Evolutionary conservation across 129 eudicot genomes (phyloP).

Genomic region (Flaveria linearis): DNA sequence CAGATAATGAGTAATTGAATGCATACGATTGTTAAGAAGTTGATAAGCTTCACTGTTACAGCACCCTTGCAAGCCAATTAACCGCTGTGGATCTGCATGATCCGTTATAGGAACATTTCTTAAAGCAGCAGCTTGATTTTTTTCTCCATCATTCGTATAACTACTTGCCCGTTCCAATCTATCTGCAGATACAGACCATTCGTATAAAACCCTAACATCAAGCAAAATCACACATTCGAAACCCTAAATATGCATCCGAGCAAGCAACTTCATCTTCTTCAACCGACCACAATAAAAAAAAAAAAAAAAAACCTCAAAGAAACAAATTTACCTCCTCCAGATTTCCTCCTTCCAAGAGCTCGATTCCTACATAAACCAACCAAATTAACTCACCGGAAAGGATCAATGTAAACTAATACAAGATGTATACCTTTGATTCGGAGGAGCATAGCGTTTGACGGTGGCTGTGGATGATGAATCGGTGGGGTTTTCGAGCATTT

Average conservation of each 20-base stretch:
- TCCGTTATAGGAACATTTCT: conserved; percentile 43
- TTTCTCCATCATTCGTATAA: conserved; percentile 62
- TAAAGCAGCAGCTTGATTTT: conserved; percentile 42
- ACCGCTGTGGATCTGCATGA: conserved; percentile 52
- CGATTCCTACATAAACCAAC: conserved; percentile 52
- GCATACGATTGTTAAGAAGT: conserved; percentile 79
- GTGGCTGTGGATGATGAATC: conserved; percentile 53
- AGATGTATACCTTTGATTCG: conserved; percentile 58
- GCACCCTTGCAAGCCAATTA: conserved; percentile 74
- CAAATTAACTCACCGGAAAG: conserved; percentile 16
- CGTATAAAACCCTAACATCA: neutral
- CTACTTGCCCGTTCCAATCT: conserved; percentile 60
- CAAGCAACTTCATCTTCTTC: conserved; percentile 4
- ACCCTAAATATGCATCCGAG: neutral
- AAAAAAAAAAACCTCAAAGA: neutral
- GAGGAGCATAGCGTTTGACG: conserved; percentile 84
- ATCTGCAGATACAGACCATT: conserved; percentile 46
- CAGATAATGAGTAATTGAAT: neutral
- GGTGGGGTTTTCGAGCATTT: conserved; percentile 76
- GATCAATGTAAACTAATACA: neutral
- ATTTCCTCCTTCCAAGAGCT: conserved; percentile 78
- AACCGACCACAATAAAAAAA: neutral
- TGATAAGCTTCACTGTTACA: conserved; percentile 76
- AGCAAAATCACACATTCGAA: conserved; percentile 12
- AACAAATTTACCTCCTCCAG: conserved; percentile 68